Percentiles rank a stretch among this genome's conserved stretches.
These are phyloP conservation scores for Meyerozyma guilliermondii DNA, from an alignment of 1,139 yeast species.

Conservation along the genomic window DNA sequence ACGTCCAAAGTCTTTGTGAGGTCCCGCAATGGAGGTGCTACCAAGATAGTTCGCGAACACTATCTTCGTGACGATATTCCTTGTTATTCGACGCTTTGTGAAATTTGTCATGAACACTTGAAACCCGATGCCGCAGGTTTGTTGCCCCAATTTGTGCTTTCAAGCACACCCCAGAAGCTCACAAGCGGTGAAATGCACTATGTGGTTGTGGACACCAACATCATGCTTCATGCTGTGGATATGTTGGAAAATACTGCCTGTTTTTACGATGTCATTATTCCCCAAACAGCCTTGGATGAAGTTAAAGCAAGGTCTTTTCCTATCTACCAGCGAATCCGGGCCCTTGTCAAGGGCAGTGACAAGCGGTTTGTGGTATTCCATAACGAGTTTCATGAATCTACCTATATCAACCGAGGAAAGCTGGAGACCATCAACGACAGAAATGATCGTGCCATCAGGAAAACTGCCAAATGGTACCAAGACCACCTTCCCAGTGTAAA, in stretches of 20 bases:
- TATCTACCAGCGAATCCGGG: conserved; percentile 77
- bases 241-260: conserved; percentile 72
- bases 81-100: conserved; percentile 74
- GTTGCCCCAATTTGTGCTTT: conserved; percentile 44
- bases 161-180: conserved; percentile 44
- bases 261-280: conserved; percentile 84
- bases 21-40: conserved; percentile 84
- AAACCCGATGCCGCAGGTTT: conserved; percentile 54
- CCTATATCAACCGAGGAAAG: conserved; percentile 57
- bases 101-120: conserved; percentile 51
- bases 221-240: conserved; percentile 85
- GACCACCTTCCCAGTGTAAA: conserved; percentile 55
- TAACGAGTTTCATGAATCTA: conserved; percentile 78
- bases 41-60: conserved; percentile 90
- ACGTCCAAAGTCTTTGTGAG: conserved; percentile 91
- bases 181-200: conserved; percentile 50
- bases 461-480: conserved; percentile 66
- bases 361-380: conserved; percentile 90
- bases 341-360: conserved; percentile 69
- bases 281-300: conserved; percentile 93
- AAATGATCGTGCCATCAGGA: conserved; percentile 87
- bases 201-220: conserved; percentile 81
- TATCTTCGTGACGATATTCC: conserved; percentile 90
- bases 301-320: conserved; percentile 86
- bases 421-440: conserved; percentile 83